These are phyloP conservation scores for Myrica gale DNA, from an alignment of 306 rosid genomes.

Conservation along the genomic window DNA sequence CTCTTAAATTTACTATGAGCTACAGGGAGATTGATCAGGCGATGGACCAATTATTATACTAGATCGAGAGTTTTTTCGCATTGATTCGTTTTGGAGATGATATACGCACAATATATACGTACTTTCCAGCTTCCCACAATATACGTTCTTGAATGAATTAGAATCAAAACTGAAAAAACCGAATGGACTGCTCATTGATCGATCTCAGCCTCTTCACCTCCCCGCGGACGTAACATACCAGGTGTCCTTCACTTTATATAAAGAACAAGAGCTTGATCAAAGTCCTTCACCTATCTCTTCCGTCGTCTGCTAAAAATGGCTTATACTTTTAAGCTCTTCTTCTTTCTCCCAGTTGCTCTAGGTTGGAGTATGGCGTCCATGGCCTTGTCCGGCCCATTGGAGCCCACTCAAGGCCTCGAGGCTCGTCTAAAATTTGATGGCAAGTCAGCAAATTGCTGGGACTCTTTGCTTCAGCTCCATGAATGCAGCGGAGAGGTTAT, in stretches of 20 bases:
- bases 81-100: too few relatives aligned
- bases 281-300: neutral
- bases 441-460: slow-evolving; percentile 55
- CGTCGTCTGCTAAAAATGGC: slow-evolving; percentile 23
- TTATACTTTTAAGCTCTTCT: slow-evolving; percentile 14
- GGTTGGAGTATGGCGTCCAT: slow-evolving; percentile 2
- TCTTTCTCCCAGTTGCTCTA: slow-evolving; percentile 16
- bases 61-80: too few relatives aligned
- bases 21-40: too few relatives aligned
- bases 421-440: slow-evolving; percentile 47
- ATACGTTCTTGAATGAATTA: too few relatives aligned
- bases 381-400: slow-evolving; percentile 24
- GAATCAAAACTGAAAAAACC: neutral
- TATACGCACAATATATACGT: too few relatives aligned
- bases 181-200: neutral
- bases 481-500: slow-evolving; percentile 59
- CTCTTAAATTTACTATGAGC: too few relatives aligned
- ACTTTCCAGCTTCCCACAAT: too few relatives aligned
- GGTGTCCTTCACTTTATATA: slow-evolving; percentile 2
- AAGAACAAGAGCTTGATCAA: neutral
- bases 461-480: slow-evolving; percentile 49
- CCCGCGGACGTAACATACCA: slow-evolving; percentile 1
- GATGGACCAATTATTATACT: too few relatives aligned
- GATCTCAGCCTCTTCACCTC: neutral
- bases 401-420: slow-evolving; percentile 13